These are phyloP conservation scores for Wickerhamomyces bovis DNA, from an alignment of 805 yeast genomes.

Conservation along the genomic window DNA sequence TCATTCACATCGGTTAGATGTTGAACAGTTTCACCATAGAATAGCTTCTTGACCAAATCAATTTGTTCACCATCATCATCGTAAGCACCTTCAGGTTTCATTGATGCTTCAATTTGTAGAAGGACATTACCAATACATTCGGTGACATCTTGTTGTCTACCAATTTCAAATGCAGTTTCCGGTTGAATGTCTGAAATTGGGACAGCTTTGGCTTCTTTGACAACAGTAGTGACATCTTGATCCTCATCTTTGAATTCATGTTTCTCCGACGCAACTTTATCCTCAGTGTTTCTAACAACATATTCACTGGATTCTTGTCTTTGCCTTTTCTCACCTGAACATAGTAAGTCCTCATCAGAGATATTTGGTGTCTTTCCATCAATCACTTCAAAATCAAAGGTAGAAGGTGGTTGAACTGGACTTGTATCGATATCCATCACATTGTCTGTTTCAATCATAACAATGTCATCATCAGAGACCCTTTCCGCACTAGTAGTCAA, in stretches of 20 bases:
- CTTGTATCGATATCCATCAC: constrained; percentile 3
- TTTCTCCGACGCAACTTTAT: no score
- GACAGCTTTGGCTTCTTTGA: constrained; percentile 19
- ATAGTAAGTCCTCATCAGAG: neutral
- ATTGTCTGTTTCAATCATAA: constrained; percentile 1
- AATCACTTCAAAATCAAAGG: neutral
- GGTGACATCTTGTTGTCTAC: constrained; percentile 95
- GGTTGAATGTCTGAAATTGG: constrained; percentile 50
- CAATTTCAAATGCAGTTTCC: constrained; percentile 70
- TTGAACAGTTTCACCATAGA: constrained; percentile 84
- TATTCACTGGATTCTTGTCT: neutral
- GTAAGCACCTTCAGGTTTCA: constrained; percentile 59
- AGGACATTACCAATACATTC: constrained; percentile 94
- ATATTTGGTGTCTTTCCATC: neutral
- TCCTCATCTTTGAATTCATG: neutral
- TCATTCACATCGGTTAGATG: constrained; percentile 48
- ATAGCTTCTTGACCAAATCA: constrained; percentile 73
- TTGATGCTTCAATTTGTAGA: constrained; percentile 84
- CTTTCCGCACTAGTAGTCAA: constrained; percentile 21
- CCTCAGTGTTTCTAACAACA: no score
- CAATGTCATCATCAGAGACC: constrained; percentile 12
- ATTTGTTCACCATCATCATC: constrained; percentile 70
- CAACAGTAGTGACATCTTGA: constrained; percentile 1
- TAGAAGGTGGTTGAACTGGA: neutral
- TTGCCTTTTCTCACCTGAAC: neutral